Base-by-base conservation (phyloP, 2,329 filamentous ascomycete species). In the Emericellopsis cladophorae region DNA sequence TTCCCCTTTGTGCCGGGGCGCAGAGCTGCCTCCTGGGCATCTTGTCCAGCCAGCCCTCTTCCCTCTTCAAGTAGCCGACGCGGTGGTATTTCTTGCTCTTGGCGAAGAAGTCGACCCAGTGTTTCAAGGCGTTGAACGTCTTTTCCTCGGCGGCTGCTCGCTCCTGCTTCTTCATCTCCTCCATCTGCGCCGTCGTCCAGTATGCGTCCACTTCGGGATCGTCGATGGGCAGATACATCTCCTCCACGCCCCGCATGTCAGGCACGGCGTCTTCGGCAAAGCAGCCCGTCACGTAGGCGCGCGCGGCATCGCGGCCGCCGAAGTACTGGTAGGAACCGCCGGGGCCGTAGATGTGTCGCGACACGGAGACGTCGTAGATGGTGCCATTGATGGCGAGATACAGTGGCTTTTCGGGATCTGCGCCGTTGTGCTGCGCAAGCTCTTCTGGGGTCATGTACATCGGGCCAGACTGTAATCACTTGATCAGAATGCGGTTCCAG, bases 251-350 rank as follows among this genome's bases (percentile, higher is more conserved):
- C 45, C 84, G 76, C 58, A 95, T 65, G 64, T 98, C 92, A 4
- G 84, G 72, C 2, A 81, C 92, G 26, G 80, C 68, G 67, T 98
- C 92, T 47, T 87, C 81, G 32, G 76, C 67, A 65, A 98, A 98
- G 61, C 92, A 98, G 15, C 86, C 87, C 2, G 92, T 96, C 9
- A 98, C 79, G 60, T 88, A 98, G 16, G 81, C 87, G 38, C 92
- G 81, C 12, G 84, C 79, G 29, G 90, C 89, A 61, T 98, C 92
- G 46, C 73, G 72, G 45, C 90, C 92, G 0, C 88, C 77, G 60
- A 98, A 95, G 64, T 83, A 81, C 53, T 80, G 72, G 68, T 98
- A 98, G 31, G 78, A 79, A 5, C 89, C 92, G 23, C 87, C 88
- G 0, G 89, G 81, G 1, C 85, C 85, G 66, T 92, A 92, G 62